Evolutionary conservation across 805 yeast genomes (phyloP), one percentile per base, ranked within the genome.

Genomic region (Sugiyamaella smithiae): DNA sequence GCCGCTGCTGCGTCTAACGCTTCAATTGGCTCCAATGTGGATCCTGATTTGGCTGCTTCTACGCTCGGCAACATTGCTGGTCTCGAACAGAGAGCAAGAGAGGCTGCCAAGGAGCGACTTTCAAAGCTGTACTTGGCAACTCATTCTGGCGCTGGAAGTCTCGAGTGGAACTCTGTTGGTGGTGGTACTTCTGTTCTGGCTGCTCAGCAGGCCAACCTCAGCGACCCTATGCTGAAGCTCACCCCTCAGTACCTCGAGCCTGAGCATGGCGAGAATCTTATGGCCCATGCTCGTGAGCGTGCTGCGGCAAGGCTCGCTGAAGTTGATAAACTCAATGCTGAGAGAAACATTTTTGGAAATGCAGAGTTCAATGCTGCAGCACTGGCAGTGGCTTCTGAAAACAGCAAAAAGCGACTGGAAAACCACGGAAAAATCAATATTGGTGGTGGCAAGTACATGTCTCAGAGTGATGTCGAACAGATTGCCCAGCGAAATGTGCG

Each of bases 391-490:
- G 97, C 97, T 1, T 85, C 85, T 63, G 76, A 77, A 53, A 80
- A 81, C 59, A 72, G 77, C 41, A 78, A 77, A 43, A 81, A 78
- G 62, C 76, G 91, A 60, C 61, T 76, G 43, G 72, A 74, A 53
- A 63, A 70, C 53, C 63, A 58, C 44, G 80, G 82, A 55, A 78
- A 82, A 64, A 72, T 88, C 58, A 75, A 88, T 61, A 69, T 91
- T 54, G 99, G 99, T 52, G 96, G 95, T 54, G 98, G 97, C 1
- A 74, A 87, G 50, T 78, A 76, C 60, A 80, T 91, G 76, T 73
- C 85, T 33, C 84, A 77, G 51, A 76, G 73, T 17, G 97, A 90
- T 60, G 78, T 93, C 53, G 84, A 87, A 55, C 76, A 76, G 45
- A 78, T 91, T 71, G 98, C 99, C 17, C 70, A 80, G 52, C 76